Conservation (phyloP, 768 basidiomycete species). For the Auriscalpium orientale region DNA sequence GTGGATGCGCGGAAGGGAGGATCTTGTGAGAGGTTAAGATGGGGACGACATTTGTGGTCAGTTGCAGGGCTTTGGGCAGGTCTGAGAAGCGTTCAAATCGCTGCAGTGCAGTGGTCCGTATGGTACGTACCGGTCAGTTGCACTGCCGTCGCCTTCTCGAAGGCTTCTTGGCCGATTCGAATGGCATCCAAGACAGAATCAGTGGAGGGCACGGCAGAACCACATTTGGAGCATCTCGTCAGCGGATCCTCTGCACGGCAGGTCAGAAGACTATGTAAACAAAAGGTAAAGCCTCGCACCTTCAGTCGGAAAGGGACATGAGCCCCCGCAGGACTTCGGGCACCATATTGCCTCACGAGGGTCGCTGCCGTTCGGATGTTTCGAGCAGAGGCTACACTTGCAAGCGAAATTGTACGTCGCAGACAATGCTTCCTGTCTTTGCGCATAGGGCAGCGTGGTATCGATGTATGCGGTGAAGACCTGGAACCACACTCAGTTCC, state of each 20-base stretch:
- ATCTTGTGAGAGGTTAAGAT: slow-evolving; percentile 53
- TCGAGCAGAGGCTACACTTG: slow-evolving; percentile 50
- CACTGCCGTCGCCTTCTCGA: slow-evolving; percentile 60
- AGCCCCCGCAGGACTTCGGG: slow-evolving; percentile 59
- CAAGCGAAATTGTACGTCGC: slow-evolving; percentile 81
- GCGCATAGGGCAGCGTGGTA: slow-evolving; percentile 54
- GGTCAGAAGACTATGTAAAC: neutral
- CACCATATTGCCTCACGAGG: slow-evolving; percentile 65
- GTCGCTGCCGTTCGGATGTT: slow-evolving; percentile 34
- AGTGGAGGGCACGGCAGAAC: slow-evolving; percentile 36
- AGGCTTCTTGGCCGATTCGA: slow-evolving; percentile 63
- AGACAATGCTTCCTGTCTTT: slow-evolving; percentile 48
- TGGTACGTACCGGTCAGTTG: slow-evolving; percentile 47
- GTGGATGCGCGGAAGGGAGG: slow-evolving; percentile 66
- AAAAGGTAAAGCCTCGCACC: slow-evolving; percentile 28
- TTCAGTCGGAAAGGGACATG: slow-evolving; percentile 52
- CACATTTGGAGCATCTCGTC: slow-evolving; percentile 50
- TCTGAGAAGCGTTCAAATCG: slow-evolving; percentile 1
- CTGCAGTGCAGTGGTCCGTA: no score
- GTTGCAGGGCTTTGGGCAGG: slow-evolving; percentile 38
- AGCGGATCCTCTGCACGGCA: slow-evolving; percentile 34
- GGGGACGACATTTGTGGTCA: slow-evolving; percentile 59
- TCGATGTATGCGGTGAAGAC: slow-evolving; percentile 83
- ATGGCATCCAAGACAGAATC: slow-evolving; percentile 55
- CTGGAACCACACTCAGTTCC: slow-evolving; percentile 28